These are phyloP conservation scores for Plenodomus tracheiphilus DNA, from an alignment of 2,329 filamentous ascomycete genomes.

Conservation along the genomic window DNA sequence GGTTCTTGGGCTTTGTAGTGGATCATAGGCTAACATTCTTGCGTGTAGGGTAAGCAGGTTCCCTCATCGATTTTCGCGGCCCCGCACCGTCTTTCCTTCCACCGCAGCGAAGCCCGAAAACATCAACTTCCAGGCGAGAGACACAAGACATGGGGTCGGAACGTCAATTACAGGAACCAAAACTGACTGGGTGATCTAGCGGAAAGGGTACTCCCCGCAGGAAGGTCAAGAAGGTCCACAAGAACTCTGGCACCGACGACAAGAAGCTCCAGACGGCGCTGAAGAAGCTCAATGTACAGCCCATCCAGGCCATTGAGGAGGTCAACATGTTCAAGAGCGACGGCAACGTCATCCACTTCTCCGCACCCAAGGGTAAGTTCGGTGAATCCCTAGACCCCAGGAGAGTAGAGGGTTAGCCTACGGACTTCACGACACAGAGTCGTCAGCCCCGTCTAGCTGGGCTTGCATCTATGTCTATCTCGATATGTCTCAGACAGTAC, in stretches of 20 bases:
- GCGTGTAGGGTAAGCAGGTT: slow-evolving; percentile 38
- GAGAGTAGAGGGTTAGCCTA: too few species aligned
- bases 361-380: slow-evolving; percentile 86
- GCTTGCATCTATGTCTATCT: too few species aligned
- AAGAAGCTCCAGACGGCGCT: slow-evolving; percentile 98
- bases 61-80: slow-evolving; percentile 21
- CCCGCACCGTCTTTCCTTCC: slow-evolving; percentile 17
- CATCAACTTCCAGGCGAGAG: neutral
- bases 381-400: too few species aligned
- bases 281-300: slow-evolving; percentile 99
- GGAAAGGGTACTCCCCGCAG: slow-evolving; percentile 98
- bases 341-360: slow-evolving; percentile 99
- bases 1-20: slow-evolving; percentile 10
- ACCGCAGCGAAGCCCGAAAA: slow-evolving; percentile 7
- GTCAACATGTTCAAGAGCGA: slow-evolving; percentile 99
- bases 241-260: slow-evolving; percentile 91
- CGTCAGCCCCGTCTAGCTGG: too few species aligned
- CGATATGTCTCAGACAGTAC: slow-evolving; percentile 1
- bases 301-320: slow-evolving; percentile 99
- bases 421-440: too few species aligned
- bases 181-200: slow-evolving; percentile 53
- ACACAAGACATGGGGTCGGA: neutral
- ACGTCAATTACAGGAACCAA: slow-evolving; percentile 3
- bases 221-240: slow-evolving; percentile 98
- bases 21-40: slow-evolving; percentile 23